Evolutionary conservation across 768 basidiomycete genomes (phyloP), one percentile per base, ranked within the genome.

Genomic region (Russula ochroleuca): DNA sequence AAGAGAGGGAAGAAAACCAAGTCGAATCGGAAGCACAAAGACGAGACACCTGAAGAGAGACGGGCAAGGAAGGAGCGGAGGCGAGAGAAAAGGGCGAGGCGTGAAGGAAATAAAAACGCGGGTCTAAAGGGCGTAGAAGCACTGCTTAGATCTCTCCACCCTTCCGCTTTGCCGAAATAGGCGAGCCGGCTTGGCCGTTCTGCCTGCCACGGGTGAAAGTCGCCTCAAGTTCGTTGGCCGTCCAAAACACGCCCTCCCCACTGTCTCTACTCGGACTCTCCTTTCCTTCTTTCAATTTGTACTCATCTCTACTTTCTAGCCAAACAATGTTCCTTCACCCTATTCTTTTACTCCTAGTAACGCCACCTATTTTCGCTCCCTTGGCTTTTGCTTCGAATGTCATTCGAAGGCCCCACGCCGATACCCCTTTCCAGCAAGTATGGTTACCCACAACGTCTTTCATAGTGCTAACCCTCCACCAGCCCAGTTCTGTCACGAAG

Each of bases 11-110:
- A 87, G 75, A 86, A 87, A 71, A 71, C 74, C 55, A 87, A 85
- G 69, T 72, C 71, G 11, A 83, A 83, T 68, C 71, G 74, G 6
- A 87, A 85, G 70, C 79, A 81, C 23, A 90, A 89, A 69, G 81
- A 87, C 70, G 88, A 92, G 73, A 90, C 87, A 3, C 87, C 85
- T 5, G 90, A 89, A 71, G 92, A 92, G 75, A 85, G 87, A 48
- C 81, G 78, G 28, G 86, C 82, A 5, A 77, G 90, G 61, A 94
- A 90, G 73, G 89, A 85, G 50, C 81, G 82, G 63, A 94, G 85
- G 75, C 83, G 79, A 69, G 84, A 83, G 74, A 90, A 83, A 72
- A 92, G 82, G 71, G 76, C 77, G 52, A 79, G 77, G 67, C 86
- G 85, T 67, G 70, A 69, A 28, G 72, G 74, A 63, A 71, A 64